These are phyloP conservation scores for Diaporthe longicolla DNA, from an alignment of 2,329 filamentous ascomycete species.

Conservation along the genomic window DNA sequence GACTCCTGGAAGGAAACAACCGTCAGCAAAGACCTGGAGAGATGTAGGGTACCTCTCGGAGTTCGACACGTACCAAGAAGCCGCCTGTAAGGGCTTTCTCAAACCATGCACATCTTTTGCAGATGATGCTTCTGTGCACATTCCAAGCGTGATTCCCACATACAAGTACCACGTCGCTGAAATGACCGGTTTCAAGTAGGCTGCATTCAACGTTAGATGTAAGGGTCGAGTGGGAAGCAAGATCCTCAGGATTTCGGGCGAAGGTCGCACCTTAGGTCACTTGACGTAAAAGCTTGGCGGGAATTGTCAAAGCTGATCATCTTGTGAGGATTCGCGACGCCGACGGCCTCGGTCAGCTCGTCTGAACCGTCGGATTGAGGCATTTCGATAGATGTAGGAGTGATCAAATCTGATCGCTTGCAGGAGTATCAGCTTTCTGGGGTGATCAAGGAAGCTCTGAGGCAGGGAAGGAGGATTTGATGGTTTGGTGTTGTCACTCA, in stretches of 20 bases:
- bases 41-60: background rate
- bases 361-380: background rate
- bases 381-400: background rate
- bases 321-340: background rate
- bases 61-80: background rate
- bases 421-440: background rate
- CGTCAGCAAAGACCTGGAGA: background rate
- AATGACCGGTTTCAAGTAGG: slow-evolving; percentile 12
- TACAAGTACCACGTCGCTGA: background rate
- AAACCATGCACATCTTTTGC: slow-evolving; percentile 13
- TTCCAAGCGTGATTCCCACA: background rate
- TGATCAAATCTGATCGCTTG: background rate
- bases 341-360: background rate
- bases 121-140: slow-evolving; percentile 8
- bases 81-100: background rate
- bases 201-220: background rate
- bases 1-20: background rate
- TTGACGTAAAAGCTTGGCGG: background rate
- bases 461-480: background rate
- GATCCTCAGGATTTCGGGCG: background rate
- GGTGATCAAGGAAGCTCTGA: too few species aligned
- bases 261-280: background rate
- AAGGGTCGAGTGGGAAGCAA: background rate
- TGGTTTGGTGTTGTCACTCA: background rate
- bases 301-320: background rate